A percentile compares a stretch with the other conserved stretches of the same genome.
These are phyloP conservation scores for Eremomyces bilateralis DNA, from an alignment of 495 filamentous ascomycete genomes.

Conservation along the genomic window DNA sequence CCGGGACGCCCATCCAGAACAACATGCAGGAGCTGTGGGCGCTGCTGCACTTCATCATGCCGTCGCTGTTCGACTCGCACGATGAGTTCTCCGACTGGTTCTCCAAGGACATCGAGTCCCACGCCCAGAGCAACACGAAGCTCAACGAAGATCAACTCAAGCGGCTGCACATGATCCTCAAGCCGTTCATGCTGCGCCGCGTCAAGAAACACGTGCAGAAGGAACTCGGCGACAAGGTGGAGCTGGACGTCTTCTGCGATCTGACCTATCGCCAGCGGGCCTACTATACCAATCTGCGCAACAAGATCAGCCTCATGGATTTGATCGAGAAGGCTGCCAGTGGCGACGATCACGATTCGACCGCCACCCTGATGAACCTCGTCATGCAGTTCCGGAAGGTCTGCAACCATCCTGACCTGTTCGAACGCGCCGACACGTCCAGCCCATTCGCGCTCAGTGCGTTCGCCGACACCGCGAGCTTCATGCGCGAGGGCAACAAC, in stretches of 20 bases:
- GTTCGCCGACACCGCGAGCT: slow-evolving; percentile 88
- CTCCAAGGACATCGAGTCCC: slow-evolving; percentile 96
- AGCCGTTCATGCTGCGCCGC: slow-evolving; percentile 97
- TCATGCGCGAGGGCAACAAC: slow-evolving; percentile 67
- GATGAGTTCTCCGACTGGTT: slow-evolving; percentile 99
- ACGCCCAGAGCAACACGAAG: slow-evolving; percentile 95
- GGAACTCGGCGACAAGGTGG: slow-evolving; percentile 95
- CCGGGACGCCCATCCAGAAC: slow-evolving; percentile 96
- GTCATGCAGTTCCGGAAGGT: slow-evolving; percentile 99
- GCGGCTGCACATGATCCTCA: slow-evolving; percentile 94
- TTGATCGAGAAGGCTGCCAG: slow-evolving; percentile 91
- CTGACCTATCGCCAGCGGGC: slow-evolving; percentile 95
- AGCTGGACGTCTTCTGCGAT: slow-evolving; percentile 88
- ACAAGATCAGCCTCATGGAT: slow-evolving; percentile 97
- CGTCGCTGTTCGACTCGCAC: slow-evolving; percentile 90
- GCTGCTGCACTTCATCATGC: slow-evolving; percentile 97
- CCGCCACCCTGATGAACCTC: slow-evolving; percentile 91
- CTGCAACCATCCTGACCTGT: slow-evolving; percentile 94
- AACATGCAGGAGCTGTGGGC: slow-evolving; percentile 99
- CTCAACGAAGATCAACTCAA: slow-evolving; percentile 93
- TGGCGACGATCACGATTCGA: slow-evolving; percentile 72
- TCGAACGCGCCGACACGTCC: slow-evolving; percentile 78
- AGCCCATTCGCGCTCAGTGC: slow-evolving; percentile 63
- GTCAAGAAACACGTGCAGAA: slow-evolving; percentile 99
- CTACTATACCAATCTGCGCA: slow-evolving; percentile 71